Evolutionary conservation across 495 filamentous ascomycete genomes (phyloP), one percentile per base, ranked within the genome.

Genomic region (Penicillium dipodomyicola): DNA sequence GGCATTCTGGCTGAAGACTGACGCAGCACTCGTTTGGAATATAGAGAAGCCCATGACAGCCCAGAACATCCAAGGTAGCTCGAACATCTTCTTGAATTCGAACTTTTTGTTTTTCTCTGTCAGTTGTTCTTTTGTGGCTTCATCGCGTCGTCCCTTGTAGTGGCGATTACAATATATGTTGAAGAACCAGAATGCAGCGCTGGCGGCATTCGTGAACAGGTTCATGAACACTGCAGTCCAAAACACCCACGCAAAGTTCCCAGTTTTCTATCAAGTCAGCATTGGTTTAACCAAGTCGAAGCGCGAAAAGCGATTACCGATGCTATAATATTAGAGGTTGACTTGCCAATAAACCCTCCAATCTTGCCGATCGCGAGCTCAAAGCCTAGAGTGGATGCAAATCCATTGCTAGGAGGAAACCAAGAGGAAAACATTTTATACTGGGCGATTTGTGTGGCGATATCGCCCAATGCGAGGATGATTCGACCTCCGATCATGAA

Each of bases 351-450:
- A 49, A 75, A 75, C 1, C 63, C 65, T 3, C 71, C 71, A 39
- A 74, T 59, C 60, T 76, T 78, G 9, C 75, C 72, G 57, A 78
- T 70, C 0, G 69, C 75, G 43, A 78, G 57, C 60, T 78, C 73
- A 41, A 76, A 72, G 0, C 64, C 71, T 3, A 79, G 61, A 11
- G 72, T 77, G 0, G 74, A 74, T 10, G 74, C 75, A 59, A 79
- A 79, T 19, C 76, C 76, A 57, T 73, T 71, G 32, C 64, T 76
- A 2, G 76, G 74, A 2, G 75, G 63, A 56, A 79, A 78, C 75
- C 75, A 79, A 1, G 74, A 77, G 0, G 76, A 79, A 48, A 78
- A 79, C 69, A 79, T 76, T 44, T 79, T 79, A 48, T 79, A 77
- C 44, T 78, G 74, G 0, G 76, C 75, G 29, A 77, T 65, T 55